Base-by-base conservation (phyloP, 768 basidiomycete genomes). In the Mycena alexandri region DNA sequence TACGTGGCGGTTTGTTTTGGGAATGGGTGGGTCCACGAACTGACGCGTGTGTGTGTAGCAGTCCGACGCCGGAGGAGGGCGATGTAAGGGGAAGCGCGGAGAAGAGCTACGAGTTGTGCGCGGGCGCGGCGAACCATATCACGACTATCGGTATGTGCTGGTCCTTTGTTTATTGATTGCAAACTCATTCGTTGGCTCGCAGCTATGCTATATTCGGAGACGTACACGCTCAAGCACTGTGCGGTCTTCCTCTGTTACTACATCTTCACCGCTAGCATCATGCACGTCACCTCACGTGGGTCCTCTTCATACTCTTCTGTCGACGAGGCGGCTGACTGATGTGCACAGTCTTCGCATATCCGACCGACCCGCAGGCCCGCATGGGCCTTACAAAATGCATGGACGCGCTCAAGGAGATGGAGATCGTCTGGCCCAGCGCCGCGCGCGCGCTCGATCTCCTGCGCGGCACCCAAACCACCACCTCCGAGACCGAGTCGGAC, bases 211-310 rank as follows among this genome's bases (percentile, higher is more conserved):
- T 94, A 91, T 77, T 82, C 83, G 33, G 89, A 91, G 71, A 85
- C 82, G 38, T 90, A 90, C 77, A 81, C 85, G 47, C 80, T 93
- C 63, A 83, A 84, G 53, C 85, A 85, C 16, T 87, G 87, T 19
- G 80, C 93, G 1, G 90, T 89, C 5, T 94, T 93, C 74, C 78
- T 93, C 33, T 90, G 86, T 72, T 94, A 93, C 74, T 93, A 93
- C 72, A 82, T 93, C 17, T 94, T 94, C 79, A 90, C 90, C 3
- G 92, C 92, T 17, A 87, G 87, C 63, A 87, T 94, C 58, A 93
- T 92, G 90, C 93, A 94, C 72, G 86, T 92, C 51, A 88, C 88
- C 2, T 89, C 82, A 44, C 77, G 93, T 94, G 73, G 71, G 92
- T 85, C 14, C 6, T 54, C 55, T 25, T 38, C 25, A 22, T 9